Percentiles rank a stretch among this genome's conserved stretches.
Conservation (phyloP, 768 basidiomycete species). For the Agrocybe pediades region DNA sequence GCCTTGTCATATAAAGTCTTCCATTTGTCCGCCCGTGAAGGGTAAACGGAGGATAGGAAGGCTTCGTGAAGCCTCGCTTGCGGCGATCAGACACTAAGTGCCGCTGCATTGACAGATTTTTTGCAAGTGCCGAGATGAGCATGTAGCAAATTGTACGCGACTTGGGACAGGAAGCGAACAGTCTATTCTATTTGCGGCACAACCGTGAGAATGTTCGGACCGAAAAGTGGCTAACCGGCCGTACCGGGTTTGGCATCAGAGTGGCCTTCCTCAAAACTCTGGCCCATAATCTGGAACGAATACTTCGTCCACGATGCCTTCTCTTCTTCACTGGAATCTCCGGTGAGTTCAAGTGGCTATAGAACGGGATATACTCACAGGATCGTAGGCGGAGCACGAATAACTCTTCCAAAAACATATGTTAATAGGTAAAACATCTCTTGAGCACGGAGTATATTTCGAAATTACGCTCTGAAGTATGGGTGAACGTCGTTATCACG, state of each 20-base stretch:
- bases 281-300: not conserved
- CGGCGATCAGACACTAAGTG: slow-evolving; percentile 19
- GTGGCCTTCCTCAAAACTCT: not conserved
- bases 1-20: slow-evolving; percentile 17
- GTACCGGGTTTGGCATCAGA: not conserved
- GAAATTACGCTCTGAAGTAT: not conserved
- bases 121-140: not conserved
- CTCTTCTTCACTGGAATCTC: not conserved
- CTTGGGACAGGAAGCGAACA: too few relatives aligned
- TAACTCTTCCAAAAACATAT: not conserved
- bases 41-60: slow-evolving; percentile 3
- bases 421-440: not conserved
- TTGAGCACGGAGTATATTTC: not conserved
- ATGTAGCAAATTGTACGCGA: not conserved
- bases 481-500: not conserved
- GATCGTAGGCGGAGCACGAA: not conserved
- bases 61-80: slow-evolving; percentile 2
- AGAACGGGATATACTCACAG: slow-evolving; percentile 11
- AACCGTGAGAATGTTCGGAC: slow-evolving; percentile 1
- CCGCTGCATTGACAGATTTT: slow-evolving; percentile 6
- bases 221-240: not conserved
- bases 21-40: slow-evolving; percentile 4
- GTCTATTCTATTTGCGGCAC: too few relatives aligned
- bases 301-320: not conserved
- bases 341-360: slow-evolving; percentile 5